phyloP scores from a whole-genome alignment of 73 alveolate species.

The Paramecium biaurelia region DNA sequence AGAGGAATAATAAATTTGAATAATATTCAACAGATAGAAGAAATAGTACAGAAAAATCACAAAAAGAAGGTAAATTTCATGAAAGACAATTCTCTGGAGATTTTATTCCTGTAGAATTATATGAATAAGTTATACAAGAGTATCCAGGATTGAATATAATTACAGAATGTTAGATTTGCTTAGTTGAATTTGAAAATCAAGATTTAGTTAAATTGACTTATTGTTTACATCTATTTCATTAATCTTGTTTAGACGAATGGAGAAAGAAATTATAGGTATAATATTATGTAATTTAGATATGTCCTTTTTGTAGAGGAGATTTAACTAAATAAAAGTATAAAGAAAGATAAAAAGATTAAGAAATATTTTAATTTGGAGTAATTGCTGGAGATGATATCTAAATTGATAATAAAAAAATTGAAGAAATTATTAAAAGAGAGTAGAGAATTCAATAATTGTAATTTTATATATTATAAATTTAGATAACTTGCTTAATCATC shows the following conservation, averaged over 20 bases:
- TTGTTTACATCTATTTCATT: background rate
- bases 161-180: background rate
- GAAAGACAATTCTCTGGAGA: background rate
- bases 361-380: background rate
- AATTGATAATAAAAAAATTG: background rate
- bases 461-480: background rate
- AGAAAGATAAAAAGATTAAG: background rate
- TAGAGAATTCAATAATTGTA: background rate
- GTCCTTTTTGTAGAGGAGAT: background rate
- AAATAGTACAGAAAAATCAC: background rate
- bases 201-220: background rate
- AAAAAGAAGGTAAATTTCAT: background rate
- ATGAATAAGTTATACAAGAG: background rate
- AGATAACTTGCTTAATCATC: background rate
- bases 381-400: background rate
- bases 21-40: background rate
- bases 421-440: background rate
- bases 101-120: background rate
- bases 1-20: background rate
- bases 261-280: background rate
- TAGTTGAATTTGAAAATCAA: background rate
- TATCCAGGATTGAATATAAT: background rate
- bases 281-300: background rate
- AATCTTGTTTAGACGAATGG: background rate
- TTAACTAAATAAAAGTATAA: background rate